Percentiles rank a stretch among this genome's conserved stretches.
Evolutionary conservation across 1,284 basidiomycete species (phyloP).

Genomic region (Ceratobasidium papillatum): DNA sequence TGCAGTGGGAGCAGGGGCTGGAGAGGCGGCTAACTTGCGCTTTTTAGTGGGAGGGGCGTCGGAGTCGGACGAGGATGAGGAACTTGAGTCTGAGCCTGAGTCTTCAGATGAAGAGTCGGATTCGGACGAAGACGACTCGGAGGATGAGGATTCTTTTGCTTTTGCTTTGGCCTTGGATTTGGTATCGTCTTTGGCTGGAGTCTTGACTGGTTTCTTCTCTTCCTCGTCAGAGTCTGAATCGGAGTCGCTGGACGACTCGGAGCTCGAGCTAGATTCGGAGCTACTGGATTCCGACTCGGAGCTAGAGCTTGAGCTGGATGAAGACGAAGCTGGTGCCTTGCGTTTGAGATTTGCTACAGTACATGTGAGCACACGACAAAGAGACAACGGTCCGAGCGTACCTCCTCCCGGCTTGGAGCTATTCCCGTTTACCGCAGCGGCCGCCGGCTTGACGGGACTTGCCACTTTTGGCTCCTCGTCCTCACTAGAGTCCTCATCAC

Average conservation of each 20-base stretch:
- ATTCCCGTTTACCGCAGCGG: neutral
- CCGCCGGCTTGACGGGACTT: neutral
- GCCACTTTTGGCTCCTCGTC: slow-evolving; percentile 3
- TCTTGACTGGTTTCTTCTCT: neutral
- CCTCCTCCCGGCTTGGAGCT: neutral
- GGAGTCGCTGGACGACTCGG: slow-evolving; percentile 42
- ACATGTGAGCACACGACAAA: neutral
- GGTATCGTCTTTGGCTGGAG: neutral
- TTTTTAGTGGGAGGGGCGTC: slow-evolving; percentile 44
- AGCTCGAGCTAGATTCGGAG: slow-evolving; percentile 21
- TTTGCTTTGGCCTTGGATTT: slow-evolving; percentile 8
- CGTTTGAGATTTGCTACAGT: slow-evolving; percentile 13
- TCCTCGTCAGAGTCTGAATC: slow-evolving; percentile 45
- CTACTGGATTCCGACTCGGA: slow-evolving; percentile 16
- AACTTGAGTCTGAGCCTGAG: slow-evolving; percentile 43
- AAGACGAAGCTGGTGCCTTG: slow-evolving; percentile 54
- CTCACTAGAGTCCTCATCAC: slow-evolving; percentile 11
- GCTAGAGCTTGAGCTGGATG: slow-evolving; percentile 64
- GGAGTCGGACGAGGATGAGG: slow-evolving; percentile 47
- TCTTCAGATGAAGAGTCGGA: slow-evolving; percentile 48
- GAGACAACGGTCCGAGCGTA: neutral
- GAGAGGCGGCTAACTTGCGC: neutral
- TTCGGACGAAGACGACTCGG: slow-evolving; percentile 46
- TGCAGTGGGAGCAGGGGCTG: slow-evolving; percentile 37
- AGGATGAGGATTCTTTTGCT: neutral